A percentile compares a stretch with the other conserved stretches of the same genome.
phyloP scores from a whole-genome alignment of 257 asterid genomes.

The Scutellaria galericulata region DNA sequence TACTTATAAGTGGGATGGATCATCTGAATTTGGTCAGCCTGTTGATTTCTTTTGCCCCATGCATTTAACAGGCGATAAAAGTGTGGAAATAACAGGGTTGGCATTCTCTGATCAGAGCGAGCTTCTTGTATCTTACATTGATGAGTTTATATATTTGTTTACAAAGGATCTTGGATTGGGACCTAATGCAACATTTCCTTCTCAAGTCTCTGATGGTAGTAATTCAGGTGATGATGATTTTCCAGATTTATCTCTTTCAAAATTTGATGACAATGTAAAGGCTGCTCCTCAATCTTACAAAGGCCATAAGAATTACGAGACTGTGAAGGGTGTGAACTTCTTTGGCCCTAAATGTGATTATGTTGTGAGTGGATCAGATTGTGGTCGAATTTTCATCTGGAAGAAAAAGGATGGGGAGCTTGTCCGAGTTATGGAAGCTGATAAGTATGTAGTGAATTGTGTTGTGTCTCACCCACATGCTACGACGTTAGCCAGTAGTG shows the following conservation, averaged over 20 bases:
- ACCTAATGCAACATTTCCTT: neutral
- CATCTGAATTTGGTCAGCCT: constrained; percentile 72
- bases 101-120: constrained; percentile 91
- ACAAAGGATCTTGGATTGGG: constrained; percentile 72
- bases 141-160: constrained; percentile 81
- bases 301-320: constrained; percentile 78
- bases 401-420: constrained; percentile 81
- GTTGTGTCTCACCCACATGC: constrained; percentile 86
- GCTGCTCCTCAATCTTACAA: constrained; percentile 73
- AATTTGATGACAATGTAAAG: constrained; percentile 37
- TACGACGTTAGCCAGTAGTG: constrained; percentile 81
- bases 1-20: constrained; percentile 65
- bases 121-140: constrained; percentile 84
- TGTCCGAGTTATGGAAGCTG: constrained; percentile 87
- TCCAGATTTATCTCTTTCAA: constrained; percentile 38
- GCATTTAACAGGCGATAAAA: constrained; percentile 63
- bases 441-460: constrained; percentile 75
- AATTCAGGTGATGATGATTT: constrained; percentile 46
- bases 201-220: constrained; percentile 37
- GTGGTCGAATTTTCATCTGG: constrained; percentile 96
- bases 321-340: constrained; percentile 85
- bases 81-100: constrained; percentile 87
- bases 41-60: constrained; percentile 75
- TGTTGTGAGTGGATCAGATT: constrained; percentile 92
- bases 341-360: constrained; percentile 90